phyloP scores from a whole-genome alignment of 805 yeast species.

The Saturnispora sanitii region DNA sequence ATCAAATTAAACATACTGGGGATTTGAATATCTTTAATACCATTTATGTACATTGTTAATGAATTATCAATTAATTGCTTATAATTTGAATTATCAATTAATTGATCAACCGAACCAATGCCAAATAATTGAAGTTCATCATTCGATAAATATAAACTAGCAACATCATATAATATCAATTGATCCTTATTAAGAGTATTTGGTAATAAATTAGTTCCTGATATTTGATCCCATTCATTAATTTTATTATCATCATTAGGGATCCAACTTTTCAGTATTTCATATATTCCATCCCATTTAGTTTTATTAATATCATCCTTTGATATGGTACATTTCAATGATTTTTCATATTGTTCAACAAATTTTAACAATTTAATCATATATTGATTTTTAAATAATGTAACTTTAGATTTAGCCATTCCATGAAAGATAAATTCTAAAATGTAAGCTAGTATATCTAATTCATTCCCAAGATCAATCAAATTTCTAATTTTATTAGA shows the following conservation, averaged over 20 bases:
- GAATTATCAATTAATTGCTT: constrained; percentile 16
- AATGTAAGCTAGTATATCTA: constrained; percentile 2
- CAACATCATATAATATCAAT: constrained; percentile 1
- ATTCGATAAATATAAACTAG: constrained; percentile 8
- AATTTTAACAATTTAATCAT: constrained; percentile 16
- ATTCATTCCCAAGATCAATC: constrained; percentile 1
- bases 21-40: constrained; percentile 15
- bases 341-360: constrained; percentile 15
- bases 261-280: constrained; percentile 16
- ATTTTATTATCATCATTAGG: neutral
- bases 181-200: neutral
- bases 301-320: constrained; percentile 10
- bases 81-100: constrained; percentile 26
- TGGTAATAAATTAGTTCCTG: neutral
- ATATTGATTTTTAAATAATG: constrained; percentile 6
- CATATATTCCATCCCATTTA: constrained; percentile 12
- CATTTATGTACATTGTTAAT: constrained; percentile 21
- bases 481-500: neutral
- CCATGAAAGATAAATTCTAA: constrained; percentile 3
- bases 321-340: constrained; percentile 14
- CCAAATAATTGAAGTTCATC: constrained; percentile 20
- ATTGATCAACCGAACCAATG: constrained; percentile 21
- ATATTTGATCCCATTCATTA: neutral
- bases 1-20: constrained; percentile 13
- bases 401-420: constrained; percentile 6